Evolutionary conservation across 1,284 basidiomycete genomes (phyloP), one percentile per base, ranked within the genome.

Genomic region (Leccinum laetum): DNA sequence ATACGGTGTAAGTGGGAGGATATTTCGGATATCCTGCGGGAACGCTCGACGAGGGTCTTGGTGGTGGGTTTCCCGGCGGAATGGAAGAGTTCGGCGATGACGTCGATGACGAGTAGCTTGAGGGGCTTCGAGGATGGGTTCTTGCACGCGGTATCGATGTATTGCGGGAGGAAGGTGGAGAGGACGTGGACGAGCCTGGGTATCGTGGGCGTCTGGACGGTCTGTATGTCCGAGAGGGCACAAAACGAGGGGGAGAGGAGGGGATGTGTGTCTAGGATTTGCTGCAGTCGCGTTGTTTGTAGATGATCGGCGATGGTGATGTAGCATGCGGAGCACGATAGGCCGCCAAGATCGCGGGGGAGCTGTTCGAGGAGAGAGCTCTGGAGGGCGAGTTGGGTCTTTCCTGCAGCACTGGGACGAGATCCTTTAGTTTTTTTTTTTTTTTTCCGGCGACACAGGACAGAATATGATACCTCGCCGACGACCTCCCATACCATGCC

Each of bases 341-440:
- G 76, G 52, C 86, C 88, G 11, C 83, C 86, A 4, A 79, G 77
- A 49, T 75, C 74, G 64, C 16, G 71, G 52, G 91, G 86, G 2
- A 93, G 80, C 73, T 96, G 94, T 1, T 92, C 90, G 18, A 84
- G 81, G 26, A 96, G 79, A 4, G 92, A 88, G 5, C 94, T 81
- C 69, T 94, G 91, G 16, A 96, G 81, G 32, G 91, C 91, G 4
- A 96, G 78, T 71, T 96, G 94, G 1, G 93, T 94, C 78, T 97
- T 97, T 37, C 95, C 95, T 26, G 94, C 87, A 26, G 93, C 89
- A 75, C 94, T 96, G 70, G 16, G 37, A 46, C 59, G 37, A 58
- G 58, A 67, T 14, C 39, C n/a, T 21, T 71, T 35, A 66, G 58
- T 46, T 37, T 41, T 58, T 2, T 8, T 29, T 29, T 46, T 37